phyloP scores from a whole-genome alignment of 2,329 filamentous ascomycete genomes.

The Simplicillium sp. region DNA sequence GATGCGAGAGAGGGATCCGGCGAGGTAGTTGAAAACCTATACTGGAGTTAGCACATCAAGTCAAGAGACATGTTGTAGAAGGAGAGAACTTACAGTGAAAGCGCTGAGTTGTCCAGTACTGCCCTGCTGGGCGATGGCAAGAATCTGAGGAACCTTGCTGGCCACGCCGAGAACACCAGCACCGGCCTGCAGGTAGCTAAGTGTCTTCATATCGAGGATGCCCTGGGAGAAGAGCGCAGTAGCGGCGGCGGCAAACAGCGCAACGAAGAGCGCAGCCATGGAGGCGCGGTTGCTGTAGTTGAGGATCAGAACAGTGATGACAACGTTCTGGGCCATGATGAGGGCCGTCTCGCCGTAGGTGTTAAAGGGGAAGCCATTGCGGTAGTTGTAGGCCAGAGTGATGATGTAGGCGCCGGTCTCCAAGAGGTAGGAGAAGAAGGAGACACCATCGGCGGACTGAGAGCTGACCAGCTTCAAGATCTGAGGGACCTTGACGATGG shows the following conservation, averaged over 20 bases:
- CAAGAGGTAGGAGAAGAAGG: slow-evolving; percentile 84
- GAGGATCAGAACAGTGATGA: slow-evolving; percentile 79
- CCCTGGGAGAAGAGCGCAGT: slow-evolving; percentile 61
- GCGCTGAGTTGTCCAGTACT: slow-evolving; percentile 93
- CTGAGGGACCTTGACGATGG: slow-evolving; percentile 93
- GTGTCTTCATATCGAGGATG: slow-evolving; percentile 53
- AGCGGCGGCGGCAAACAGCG: slow-evolving; percentile 58
- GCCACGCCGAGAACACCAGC: slow-evolving; percentile 76
- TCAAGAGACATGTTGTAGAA: neutral
- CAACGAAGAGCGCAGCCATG: slow-evolving; percentile 69
- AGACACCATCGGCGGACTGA: slow-evolving; percentile 72
- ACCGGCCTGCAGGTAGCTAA: slow-evolving; percentile 73
- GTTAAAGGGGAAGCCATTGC: slow-evolving; percentile 88
- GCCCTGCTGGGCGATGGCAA: slow-evolving; percentile 74
- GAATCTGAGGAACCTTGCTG: slow-evolving; percentile 90
- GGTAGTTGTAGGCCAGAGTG: slow-evolving; percentile 82
- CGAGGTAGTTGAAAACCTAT: slow-evolving; percentile 96
- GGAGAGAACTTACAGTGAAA: slow-evolving; percentile 64
- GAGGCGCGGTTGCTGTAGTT: slow-evolving; percentile 64
- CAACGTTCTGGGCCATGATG: slow-evolving; percentile 85
- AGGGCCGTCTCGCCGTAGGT: slow-evolving; percentile 93
- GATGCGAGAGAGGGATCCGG: slow-evolving; percentile 85
- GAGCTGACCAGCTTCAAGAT: slow-evolving; percentile 84
- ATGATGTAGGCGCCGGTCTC: slow-evolving; percentile 86
- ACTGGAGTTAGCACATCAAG: neutral